Evolutionary conservation across 768 basidiomycete species (phyloP), one percentile per base, ranked within the genome.

Genomic region (Dictyophora rubrovolvata): DNA sequence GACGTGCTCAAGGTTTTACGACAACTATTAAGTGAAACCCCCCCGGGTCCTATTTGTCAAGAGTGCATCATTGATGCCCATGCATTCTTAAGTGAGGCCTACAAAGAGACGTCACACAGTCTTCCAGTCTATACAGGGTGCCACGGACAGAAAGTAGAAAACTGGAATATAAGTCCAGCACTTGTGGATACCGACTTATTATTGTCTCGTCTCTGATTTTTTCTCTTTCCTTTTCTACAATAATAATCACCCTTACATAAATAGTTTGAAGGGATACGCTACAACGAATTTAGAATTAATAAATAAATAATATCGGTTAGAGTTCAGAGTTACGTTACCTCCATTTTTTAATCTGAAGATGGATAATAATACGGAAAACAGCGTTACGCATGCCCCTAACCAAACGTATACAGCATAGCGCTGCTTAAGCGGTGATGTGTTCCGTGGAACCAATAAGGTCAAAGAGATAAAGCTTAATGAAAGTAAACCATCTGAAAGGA

Each of bases 301-400:
- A 56, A 28, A 60, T 2, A 35, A 35, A 48, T 18, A 20, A 35
- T 35, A n/a, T 17, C 36, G 11, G 0, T 8, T 55, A 42, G 18
- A n/a, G n/a, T n/a, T n/a, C 16, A 49, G 23, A 10, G 23, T 2
- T 22, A 69, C 78, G 54, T 42, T 60, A 89, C 92, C 88, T 73
- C 83, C 79, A 70, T 96, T 95, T 76, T 98, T 98, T 62, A 93
- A 74, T 66, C 83, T 82, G 78, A 98, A 98, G 49, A 97, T 67
- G 28, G 87, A 88, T 36, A 96, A 71, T 42, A 98, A 76, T 62
- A 93, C 77, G 37, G 90, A 92, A 73, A 93, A 96, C 53, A 95
- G 75, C 65, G 95, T 74, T 69, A 94, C 75, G 59, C 89, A 78
- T 52, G 95, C 83, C 0, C 74, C 79, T 1, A 86, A 81, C 93